Percentiles rank a stretch among this genome's conserved stretches.
Evolutionary conservation across 768 basidiomycete species (phyloP).

Genomic region (Termitomyces sp.): DNA sequence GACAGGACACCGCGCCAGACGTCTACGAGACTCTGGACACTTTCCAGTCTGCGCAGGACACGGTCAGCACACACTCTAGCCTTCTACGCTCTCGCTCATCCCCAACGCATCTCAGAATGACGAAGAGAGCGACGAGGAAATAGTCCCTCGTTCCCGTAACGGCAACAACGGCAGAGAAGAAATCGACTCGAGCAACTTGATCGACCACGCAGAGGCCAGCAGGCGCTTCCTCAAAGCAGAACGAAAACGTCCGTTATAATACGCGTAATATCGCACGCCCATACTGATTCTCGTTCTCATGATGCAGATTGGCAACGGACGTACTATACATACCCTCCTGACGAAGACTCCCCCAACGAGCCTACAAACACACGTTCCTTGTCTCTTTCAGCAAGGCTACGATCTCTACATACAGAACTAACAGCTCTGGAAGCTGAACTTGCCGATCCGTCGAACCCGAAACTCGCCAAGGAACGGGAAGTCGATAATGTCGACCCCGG

Average conservation of each 20-base stretch:
- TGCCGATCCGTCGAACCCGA: slow-evolving; percentile 73
- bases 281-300: neutral
- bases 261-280: neutral
- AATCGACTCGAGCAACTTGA: slow-evolving; percentile 61
- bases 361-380: slow-evolving; percentile 28
- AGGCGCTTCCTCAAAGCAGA: slow-evolving; percentile 71
- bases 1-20: slow-evolving; percentile 85
- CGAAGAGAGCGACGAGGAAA: slow-evolving; percentile 67
- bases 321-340: slow-evolving; percentile 65
- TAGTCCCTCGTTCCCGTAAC: slow-evolving; percentile 33
- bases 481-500: slow-evolving; percentile 64
- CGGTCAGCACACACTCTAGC: slow-evolving; percentile 33
- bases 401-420: slow-evolving; percentile 72
- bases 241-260: slow-evolving; percentile 44
- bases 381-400: slow-evolving; percentile 56
- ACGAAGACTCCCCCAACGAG: slow-evolving; percentile 36
- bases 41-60: slow-evolving; percentile 45
- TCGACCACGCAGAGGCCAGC: slow-evolving; percentile 62
- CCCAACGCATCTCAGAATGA: slow-evolving; percentile 36
- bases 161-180: slow-evolving; percentile 52
- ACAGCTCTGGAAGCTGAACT: slow-evolving; percentile 76
- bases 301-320: slow-evolving; percentile 44
- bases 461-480: slow-evolving; percentile 53
- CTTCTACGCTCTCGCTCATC: slow-evolving; percentile 3
- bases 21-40: slow-evolving; percentile 90